Evolutionary conservation across 176 grass and related monocot genomes (phyloP).

Genomic region (Oryza rufipogon): DNA sequence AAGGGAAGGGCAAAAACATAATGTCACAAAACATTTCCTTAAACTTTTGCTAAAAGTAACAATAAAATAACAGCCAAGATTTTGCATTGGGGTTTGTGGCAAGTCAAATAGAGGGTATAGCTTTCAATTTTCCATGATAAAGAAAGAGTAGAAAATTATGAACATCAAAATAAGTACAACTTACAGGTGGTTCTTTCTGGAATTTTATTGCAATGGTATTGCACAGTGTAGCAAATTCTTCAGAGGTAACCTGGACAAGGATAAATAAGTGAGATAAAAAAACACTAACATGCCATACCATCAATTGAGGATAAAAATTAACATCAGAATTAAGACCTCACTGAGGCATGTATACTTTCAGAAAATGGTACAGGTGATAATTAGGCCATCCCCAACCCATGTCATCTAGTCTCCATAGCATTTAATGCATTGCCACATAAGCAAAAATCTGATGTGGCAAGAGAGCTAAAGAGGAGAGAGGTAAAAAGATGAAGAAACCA

Average conservation of each 20-base stretch:
- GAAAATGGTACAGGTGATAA: constrained; percentile 3
- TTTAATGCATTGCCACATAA: too few relatives aligned
- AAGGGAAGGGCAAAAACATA: background rate
- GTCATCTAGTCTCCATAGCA: too few relatives aligned
- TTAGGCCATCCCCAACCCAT: too few relatives aligned
- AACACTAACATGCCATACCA: background rate
- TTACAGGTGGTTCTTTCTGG: constrained; percentile 92
- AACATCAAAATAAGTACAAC: constrained; percentile 42
- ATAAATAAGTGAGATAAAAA: constrained; percentile 34
- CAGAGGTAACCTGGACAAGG: constrained; percentile 75
- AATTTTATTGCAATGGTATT: constrained; percentile 95
- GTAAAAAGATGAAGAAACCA: too few relatives aligned
- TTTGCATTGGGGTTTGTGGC: background rate
- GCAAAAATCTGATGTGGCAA: too few relatives aligned
- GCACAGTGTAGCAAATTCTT: constrained; percentile 94
- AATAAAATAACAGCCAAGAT: background rate
- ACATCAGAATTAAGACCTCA: background rate
- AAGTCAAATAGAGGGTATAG: background rate
- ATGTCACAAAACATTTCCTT: constrained; percentile 14
- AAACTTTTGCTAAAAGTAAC: background rate
- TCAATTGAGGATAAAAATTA: background rate
- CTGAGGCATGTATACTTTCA: background rate
- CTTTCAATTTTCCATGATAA: background rate
- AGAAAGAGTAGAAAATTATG: constrained; percentile 19
- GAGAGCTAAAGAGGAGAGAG: too few relatives aligned